Evolutionary conservation across 441 rosid genomes (phyloP).

Genomic region (Macaranga tanarius): DNA sequence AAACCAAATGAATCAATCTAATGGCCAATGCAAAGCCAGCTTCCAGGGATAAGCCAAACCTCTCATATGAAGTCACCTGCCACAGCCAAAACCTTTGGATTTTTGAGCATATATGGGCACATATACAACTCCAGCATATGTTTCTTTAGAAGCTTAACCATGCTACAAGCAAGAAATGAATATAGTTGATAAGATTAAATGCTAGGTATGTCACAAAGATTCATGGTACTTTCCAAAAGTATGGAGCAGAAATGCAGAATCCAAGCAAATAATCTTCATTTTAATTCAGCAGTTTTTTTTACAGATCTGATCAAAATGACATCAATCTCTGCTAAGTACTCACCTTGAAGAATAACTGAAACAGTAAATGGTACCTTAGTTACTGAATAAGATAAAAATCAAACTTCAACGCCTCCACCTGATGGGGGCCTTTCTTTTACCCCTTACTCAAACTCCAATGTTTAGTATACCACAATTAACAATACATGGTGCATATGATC

Average conservation of each 20-base stretch:
- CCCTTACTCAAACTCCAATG: not conserved
- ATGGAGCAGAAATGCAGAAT: conserved; percentile 8
- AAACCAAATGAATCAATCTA: not conserved
- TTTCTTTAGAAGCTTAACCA: no score
- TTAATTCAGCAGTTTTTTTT: not conserved
- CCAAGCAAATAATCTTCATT: not conserved
- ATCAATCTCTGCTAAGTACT: not conserved
- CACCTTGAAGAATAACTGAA: not conserved
- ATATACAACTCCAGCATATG: not conserved
- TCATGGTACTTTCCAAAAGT: not conserved
- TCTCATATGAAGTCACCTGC: conserved; percentile 2
- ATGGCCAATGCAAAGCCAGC: not conserved
- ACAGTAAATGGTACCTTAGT: conserved; percentile 3
- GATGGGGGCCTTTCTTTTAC: not conserved
- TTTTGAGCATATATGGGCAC: not conserved
- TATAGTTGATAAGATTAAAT: not conserved
- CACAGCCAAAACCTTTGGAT: not conserved
- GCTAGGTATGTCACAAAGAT: not conserved
- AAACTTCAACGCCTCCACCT: not conserved
- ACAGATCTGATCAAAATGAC: not conserved
- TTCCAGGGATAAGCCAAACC: not conserved
- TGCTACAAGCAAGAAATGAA: not conserved
- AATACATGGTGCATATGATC: not conserved
- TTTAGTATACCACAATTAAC: not conserved
- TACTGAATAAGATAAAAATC: not conserved